Evolutionary conservation across 139 green algal species (phyloP).

Genomic region (Chlorella sp.): DNA sequence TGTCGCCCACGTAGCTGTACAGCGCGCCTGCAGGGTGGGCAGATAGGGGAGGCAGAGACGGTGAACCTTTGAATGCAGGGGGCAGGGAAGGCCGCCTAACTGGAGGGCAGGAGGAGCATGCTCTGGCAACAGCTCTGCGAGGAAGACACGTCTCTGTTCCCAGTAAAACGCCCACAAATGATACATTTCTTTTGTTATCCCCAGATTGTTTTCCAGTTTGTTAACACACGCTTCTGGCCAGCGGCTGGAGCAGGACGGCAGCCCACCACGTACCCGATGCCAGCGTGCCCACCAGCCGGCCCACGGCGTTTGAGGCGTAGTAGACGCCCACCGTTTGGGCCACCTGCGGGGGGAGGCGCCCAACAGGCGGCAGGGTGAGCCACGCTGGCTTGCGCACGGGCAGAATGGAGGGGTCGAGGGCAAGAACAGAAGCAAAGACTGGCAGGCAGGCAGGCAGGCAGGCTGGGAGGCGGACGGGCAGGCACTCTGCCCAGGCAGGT

Average conservation of each 20-base stretch:
- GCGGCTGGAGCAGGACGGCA: background rate
- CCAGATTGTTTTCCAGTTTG: no score
- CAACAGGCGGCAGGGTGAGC: background rate
- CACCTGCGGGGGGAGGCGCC: conserved; percentile 44
- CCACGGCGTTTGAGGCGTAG: conserved; percentile 87
- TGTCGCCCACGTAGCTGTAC: conserved; percentile 76
- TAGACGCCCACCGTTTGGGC: conserved; percentile 90
- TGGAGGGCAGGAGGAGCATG: no score
- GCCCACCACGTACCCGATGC: conserved; percentile 55
- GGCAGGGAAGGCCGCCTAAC: background rate
- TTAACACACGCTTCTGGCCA: no score
- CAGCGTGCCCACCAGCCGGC: conserved; percentile 80
- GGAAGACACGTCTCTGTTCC: background rate
- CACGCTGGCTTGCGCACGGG: background rate
- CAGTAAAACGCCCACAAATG: background rate
- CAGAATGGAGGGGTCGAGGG: background rate
- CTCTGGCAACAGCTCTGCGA: background rate
- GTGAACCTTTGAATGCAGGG: background rate
- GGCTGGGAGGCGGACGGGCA: no score
- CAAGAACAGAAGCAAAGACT: no score
- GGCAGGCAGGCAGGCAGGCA: no score
- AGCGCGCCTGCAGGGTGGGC: conserved; percentile 50
- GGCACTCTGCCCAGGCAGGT: no score
- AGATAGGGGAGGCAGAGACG: background rate
- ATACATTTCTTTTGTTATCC: no score